phyloP scores from a whole-genome alignment of 2,329 filamentous ascomycete species.

The Byssochlamys sp. region DNA sequence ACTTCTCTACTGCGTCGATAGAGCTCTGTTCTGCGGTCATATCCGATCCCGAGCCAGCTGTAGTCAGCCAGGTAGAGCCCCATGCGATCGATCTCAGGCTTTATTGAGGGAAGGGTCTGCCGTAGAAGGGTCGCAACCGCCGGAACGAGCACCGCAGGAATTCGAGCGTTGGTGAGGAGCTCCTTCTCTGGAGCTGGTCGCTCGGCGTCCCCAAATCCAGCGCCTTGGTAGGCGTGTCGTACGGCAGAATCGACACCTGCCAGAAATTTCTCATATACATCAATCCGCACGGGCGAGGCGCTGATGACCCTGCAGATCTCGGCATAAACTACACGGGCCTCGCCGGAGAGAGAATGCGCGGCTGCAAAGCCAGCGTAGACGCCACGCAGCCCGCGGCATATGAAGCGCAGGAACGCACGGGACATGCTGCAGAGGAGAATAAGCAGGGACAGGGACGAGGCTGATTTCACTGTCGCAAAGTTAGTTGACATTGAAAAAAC shows the following conservation, averaged over 20 bases:
- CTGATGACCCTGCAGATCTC: slow-evolving; percentile 46
- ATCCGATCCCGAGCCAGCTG: slow-evolving; percentile 56
- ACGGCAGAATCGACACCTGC: slow-evolving; percentile 59
- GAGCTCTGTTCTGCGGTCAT: slow-evolving; percentile 47
- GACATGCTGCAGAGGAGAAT: slow-evolving; percentile 66
- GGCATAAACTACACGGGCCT: slow-evolving; percentile 36
- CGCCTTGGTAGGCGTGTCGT: slow-evolving; percentile 45
- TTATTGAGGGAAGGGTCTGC: slow-evolving; percentile 46
- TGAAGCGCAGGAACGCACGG: slow-evolving; percentile 60
- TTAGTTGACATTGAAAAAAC: slow-evolving; percentile 7
- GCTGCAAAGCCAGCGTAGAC: slow-evolving; percentile 38
- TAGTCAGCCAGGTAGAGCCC: slow-evolving; percentile 66
- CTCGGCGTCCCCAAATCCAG: slow-evolving; percentile 35
- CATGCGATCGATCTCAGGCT: slow-evolving; percentile 52
- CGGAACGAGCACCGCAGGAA: slow-evolving; percentile 43
- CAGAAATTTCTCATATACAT: slow-evolving; percentile 55
- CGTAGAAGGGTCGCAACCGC: slow-evolving; percentile 42
- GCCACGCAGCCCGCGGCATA: slow-evolving; percentile 55
- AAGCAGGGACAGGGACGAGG: slow-evolving; percentile 32
- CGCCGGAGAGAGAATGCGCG: slow-evolving; percentile 29
- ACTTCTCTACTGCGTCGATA: slow-evolving; percentile 54
- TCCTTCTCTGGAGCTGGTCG: slow-evolving; percentile 43
- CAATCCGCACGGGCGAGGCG: slow-evolving; percentile 49
- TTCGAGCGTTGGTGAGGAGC: slow-evolving; percentile 42
- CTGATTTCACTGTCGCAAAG: slow-evolving; percentile 25